These are phyloP conservation scores for Lodderomyces theae DNA, from an alignment of 1,139 yeast species.

Conservation along the genomic window DNA sequence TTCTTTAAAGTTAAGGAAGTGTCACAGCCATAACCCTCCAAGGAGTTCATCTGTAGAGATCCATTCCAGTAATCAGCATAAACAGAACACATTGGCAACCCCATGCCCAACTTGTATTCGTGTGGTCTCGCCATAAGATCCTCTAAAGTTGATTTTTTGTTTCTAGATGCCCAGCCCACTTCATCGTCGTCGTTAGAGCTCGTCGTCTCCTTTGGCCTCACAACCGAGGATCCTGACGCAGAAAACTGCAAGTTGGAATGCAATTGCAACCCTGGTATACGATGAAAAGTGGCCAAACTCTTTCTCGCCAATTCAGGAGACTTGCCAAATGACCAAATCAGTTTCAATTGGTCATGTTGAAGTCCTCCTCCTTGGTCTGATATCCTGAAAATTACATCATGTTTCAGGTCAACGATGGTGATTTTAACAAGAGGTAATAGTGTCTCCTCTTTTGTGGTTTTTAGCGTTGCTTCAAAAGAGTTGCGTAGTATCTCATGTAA, in stretches of 20 bases:
- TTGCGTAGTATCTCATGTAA: constrained; percentile 85
- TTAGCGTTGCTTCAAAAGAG: constrained; percentile 75
- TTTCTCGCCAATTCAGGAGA: constrained; percentile 55
- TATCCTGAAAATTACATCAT: constrained; percentile 69
- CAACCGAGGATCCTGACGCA: constrained; percentile 38
- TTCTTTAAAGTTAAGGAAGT: constrained; percentile 76
- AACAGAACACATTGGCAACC: constrained; percentile 86
- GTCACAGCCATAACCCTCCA: constrained; percentile 91
- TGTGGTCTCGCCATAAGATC: constrained; percentile 68
- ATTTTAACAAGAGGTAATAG: constrained; percentile 69
- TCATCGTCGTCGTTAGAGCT: not conserved
- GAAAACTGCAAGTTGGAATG: constrained; percentile 42
- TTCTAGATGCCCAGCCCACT: not conserved
- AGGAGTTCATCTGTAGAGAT: constrained; percentile 70
- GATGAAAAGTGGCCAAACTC: constrained; percentile 62
- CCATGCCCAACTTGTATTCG: constrained; percentile 74
- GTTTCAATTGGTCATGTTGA: constrained; percentile 50
- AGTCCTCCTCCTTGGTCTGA: constrained; percentile 93
- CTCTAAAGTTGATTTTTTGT: constrained; percentile 37
- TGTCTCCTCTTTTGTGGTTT: constrained; percentile 23
- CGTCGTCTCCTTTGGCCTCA: constrained; percentile 11
- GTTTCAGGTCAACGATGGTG: constrained; percentile 64
- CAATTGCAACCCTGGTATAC: constrained; percentile 57
- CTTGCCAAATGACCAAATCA: constrained; percentile 85
- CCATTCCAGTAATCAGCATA: constrained; percentile 98